Conservation (phyloP, 2,329 filamentous ascomycete genomes). For the Aspergillus alliaceus region DNA sequence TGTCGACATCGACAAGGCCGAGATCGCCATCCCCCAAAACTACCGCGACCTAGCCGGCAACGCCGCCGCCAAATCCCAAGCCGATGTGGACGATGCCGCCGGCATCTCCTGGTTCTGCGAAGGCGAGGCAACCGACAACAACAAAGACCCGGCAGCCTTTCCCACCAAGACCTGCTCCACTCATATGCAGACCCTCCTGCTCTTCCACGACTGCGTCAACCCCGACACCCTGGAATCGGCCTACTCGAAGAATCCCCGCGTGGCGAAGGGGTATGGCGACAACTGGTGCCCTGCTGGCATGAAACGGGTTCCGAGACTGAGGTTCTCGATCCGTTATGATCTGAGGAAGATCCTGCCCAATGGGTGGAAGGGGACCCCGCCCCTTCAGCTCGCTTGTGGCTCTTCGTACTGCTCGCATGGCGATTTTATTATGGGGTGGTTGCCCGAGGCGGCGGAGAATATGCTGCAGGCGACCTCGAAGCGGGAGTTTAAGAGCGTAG, state of each 20-base stretch:
- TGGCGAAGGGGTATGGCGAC: constrained; percentile 3
- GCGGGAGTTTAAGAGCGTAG: constrained; percentile 5
- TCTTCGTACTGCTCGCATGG: constrained; percentile 10
- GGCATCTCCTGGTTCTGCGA: constrained; percentile 19
- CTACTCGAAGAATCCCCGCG: constrained; percentile 10
- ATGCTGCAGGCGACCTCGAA: constrained; percentile 9
- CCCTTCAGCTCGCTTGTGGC: constrained; percentile 12
- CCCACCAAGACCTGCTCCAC: constrained; percentile 13
- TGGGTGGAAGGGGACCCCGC: constrained; percentile 14
- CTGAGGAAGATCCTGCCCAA: constrained; percentile 12
- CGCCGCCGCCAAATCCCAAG: constrained; percentile 11
- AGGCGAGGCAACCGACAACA: constrained; percentile 1
- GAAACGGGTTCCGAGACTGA: constrained; percentile 14
- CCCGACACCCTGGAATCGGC: constrained; percentile 13
- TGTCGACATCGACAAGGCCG: constrained; percentile 7
- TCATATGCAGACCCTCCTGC: constrained; percentile 15
- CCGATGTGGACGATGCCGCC: constrained; percentile 5
- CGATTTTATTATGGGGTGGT: constrained; percentile 15
- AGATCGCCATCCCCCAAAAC: constrained; percentile 15
- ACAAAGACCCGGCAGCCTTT: constrained; percentile 9
- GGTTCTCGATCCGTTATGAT: constrained; percentile 18
- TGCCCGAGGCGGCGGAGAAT: constrained; percentile 12
- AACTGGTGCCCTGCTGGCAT: constrained; percentile 17
- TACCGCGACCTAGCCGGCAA: constrained; percentile 14
- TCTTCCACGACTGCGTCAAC: constrained; percentile 17